Percentiles rank a stretch among this genome's conserved stretches.
Conservation (phyloP, 768 basidiomycete genomes). For the Pleurotus djamor region DNA sequence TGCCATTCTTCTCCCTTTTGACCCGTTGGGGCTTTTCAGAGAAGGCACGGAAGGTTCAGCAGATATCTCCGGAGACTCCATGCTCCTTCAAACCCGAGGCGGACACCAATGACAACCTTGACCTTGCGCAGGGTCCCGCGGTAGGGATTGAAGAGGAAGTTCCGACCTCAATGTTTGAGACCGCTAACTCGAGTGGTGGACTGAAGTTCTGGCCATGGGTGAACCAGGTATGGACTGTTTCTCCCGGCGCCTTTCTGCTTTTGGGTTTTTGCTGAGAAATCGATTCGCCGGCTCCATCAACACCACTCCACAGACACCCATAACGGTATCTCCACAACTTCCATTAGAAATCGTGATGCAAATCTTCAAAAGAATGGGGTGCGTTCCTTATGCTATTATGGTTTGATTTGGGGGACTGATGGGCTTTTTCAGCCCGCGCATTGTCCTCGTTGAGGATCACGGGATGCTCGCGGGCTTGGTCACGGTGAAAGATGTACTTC, state of each 20-base stretch:
- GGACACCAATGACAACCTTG: slow-evolving; percentile 42
- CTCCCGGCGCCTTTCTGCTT: not conserved
- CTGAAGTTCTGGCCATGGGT: slow-evolving; percentile 89
- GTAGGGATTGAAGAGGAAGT: slow-evolving; percentile 69
- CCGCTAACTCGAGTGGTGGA: slow-evolving; percentile 51
- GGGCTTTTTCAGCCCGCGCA: slow-evolving; percentile 67
- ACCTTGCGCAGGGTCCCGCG: slow-evolving; percentile 45
- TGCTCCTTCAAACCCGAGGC: slow-evolving; percentile 7
- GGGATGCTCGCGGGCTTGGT: slow-evolving; percentile 83
- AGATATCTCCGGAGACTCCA: slow-evolving; percentile 6
- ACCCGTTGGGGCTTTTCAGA: slow-evolving; percentile 4
- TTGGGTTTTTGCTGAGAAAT: not conserved
- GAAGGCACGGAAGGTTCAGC: slow-evolving; percentile 9
- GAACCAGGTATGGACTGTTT: slow-evolving; percentile 67
- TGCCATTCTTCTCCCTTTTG: too few species aligned
- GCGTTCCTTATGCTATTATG: slow-evolving; percentile 37
- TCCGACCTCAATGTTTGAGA: slow-evolving; percentile 61
- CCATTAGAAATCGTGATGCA: slow-evolving; percentile 98
- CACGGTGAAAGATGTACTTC: slow-evolving; percentile 94
- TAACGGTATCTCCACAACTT: slow-evolving; percentile 89
- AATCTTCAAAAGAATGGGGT: slow-evolving; percentile 98
- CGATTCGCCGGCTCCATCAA: not conserved
- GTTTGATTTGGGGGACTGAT: slow-evolving; percentile 1
- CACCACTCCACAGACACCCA: slow-evolving; percentile 66
- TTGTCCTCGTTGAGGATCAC: slow-evolving; percentile 91